Base-by-base conservation (phyloP, 2,329 filamentous ascomycete genomes). In the Cadophora sp. region DNA sequence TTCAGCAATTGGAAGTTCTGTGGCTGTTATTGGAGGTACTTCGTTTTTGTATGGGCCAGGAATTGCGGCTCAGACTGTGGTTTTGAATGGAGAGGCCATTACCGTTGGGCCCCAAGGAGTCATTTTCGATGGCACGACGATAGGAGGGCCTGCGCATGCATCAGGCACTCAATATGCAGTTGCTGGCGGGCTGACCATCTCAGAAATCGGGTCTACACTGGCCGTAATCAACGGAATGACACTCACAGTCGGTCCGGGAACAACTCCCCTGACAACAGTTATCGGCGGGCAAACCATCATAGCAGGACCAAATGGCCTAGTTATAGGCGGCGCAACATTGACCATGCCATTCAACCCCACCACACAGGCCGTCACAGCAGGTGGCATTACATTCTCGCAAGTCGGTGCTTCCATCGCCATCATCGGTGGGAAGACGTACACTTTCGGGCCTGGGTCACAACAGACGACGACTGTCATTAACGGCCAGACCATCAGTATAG, bases 231-330 rank as follows among this genome's bases (percentile, higher is more conserved):
- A 80, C 43, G 82, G 82, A 41, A 77, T 77, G 2, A 86, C 83
- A 0, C 87, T 85, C 71, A 84, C 82, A 1, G 76, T 88, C 59
- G 85, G 84, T 0, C 79, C 82, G 0, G 80, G 79, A 13, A 78
- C 79, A 2, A 75, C 74, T n/a, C 74, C 74, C 13, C 82, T 77
- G 0, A 86, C 82, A 0, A 83, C 81, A 0, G 78, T 83, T 0
- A 77, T 86, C 4, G 82, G 80, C 6, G 82, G 83, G 1, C 79
- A 87, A 73, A 84, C 80, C 0, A 76, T 89, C 33, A 85, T 81
- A 0, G 81, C 87, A 50, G 84, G 81, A 0, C 81, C 85, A 0
- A 74, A 73, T 2, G 86, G 85, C n/a, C 77, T 88, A 0, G 66
- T 59, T 4, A 56, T 73, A 16, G 68, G 48, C 13, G 68, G 63